Conservation (phyloP, 257 asterid species). For the Datura wrightii region DNA sequence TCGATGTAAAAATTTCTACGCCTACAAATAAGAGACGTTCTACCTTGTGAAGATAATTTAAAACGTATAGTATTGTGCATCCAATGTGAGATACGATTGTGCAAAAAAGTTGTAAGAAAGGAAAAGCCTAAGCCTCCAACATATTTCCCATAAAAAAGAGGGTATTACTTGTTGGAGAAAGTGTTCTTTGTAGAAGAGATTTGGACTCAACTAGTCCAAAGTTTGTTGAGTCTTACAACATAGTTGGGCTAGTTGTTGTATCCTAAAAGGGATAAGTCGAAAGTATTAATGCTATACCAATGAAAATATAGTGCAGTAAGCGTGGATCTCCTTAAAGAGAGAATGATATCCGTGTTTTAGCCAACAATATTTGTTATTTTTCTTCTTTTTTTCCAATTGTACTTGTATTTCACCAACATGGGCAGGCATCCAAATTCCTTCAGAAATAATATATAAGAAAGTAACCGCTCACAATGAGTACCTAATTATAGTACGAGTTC, state of each 20-base stretch:
- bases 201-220: background rate
- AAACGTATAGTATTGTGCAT: background rate
- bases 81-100: background rate
- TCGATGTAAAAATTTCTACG: background rate
- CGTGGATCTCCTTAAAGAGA: background rate
- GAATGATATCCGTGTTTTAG: background rate
- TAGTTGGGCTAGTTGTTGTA: background rate
- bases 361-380: background rate
- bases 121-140: slow-evolving; percentile 24
- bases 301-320: slow-evolving; percentile 11
- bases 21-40: background rate
- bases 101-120: background rate
- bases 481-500: background rate
- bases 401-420: background rate
- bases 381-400: background rate
- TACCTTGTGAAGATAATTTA: background rate
- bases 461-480: background rate
- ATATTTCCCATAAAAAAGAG: background rate
- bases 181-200: background rate
- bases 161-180: background rate
- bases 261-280: background rate
- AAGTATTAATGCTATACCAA: background rate
- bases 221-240: background rate
- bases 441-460: slow-evolving; percentile 5
- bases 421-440: background rate